Percentiles rank a stretch among this genome's conserved stretches.
phyloP scores from a whole-genome alignment of 2,329 filamentous ascomycete species.

The Verticillium zaregamsianum region DNA sequence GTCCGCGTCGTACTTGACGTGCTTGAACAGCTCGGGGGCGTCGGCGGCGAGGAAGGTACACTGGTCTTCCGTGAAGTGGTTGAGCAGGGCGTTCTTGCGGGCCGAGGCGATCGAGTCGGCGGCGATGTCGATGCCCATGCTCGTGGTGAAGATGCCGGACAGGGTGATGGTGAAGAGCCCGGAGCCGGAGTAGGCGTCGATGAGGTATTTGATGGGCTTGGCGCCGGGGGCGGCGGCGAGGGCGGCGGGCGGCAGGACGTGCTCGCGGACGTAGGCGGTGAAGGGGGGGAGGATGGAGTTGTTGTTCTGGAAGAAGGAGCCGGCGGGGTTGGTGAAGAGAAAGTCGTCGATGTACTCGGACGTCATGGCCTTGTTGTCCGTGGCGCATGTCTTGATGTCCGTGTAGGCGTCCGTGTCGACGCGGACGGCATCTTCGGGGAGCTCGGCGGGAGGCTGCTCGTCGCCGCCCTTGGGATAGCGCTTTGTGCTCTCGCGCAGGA shows the following conservation, averaged over 20 bases:
- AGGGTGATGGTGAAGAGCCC: constrained; percentile 97
- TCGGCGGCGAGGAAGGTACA: constrained; percentile 88
- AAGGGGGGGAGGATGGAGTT: constrained; percentile 91
- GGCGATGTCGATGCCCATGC: constrained; percentile 87
- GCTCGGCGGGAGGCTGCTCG: constrained; percentile 17
- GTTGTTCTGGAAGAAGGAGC: constrained; percentile 99
- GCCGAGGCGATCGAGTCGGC: constrained; percentile 74
- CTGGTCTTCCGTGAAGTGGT: constrained; percentile 62
- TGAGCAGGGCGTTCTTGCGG: constrained; percentile 71
- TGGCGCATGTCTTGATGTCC: constrained; percentile 85
- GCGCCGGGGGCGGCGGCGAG: constrained; percentile 23
- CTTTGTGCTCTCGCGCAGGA: constrained; percentile 80
- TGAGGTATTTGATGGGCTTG: constrained; percentile 69
- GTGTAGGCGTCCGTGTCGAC: constrained; percentile 57
- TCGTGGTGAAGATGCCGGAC: constrained; percentile 76
- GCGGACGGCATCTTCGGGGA: constrained; percentile 36
- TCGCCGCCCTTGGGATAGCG: constrained; percentile 42
- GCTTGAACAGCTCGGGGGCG: constrained; percentile 75
- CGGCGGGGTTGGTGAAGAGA: constrained; percentile 85
- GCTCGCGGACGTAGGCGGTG: constrained; percentile 79
- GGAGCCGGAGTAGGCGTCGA: constrained; percentile 96
- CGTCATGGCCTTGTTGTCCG: constrained; percentile 74
- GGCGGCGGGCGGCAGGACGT: constrained; percentile 58
- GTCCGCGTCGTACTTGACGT: constrained; percentile 66
- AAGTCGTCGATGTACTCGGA: constrained; percentile 86